These are phyloP conservation scores for Magnolia officinalis DNA, from an alignment of 164 flowering plant genomes.

Conservation along the genomic window DNA sequence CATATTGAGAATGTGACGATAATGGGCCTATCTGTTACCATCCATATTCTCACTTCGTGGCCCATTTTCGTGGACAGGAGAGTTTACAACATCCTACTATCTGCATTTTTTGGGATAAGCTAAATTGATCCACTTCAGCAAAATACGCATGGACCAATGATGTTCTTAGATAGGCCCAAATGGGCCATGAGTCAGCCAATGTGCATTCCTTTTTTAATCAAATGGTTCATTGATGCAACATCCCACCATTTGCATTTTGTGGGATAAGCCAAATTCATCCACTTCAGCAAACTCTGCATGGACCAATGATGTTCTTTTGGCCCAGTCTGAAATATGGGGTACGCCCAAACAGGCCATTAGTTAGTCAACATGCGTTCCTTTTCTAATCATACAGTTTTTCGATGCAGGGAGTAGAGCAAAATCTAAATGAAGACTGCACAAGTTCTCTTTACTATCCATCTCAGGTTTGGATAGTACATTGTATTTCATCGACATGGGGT, in stretches of 20 bases:
- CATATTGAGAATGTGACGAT: too few relatives aligned
- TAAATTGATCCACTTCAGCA: too few relatives aligned
- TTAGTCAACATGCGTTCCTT: not conserved
- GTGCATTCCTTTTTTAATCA: too few relatives aligned
- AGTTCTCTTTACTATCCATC: constrained; percentile 34
- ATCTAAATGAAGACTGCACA: constrained; percentile 62
- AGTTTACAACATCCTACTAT: too few relatives aligned
- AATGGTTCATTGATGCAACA: too few relatives aligned
- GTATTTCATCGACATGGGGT: not conserved
- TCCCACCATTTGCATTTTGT: not conserved
- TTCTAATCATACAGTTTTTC: not conserved
- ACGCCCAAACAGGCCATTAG: not conserved
- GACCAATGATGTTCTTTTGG: not conserved
- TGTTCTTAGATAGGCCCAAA: too few relatives aligned
- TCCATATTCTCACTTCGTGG: too few relatives aligned
- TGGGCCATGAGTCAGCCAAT: too few relatives aligned
- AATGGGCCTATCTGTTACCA: too few relatives aligned
- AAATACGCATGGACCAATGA: too few relatives aligned
- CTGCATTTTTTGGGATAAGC: too few relatives aligned
- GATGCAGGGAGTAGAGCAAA: constrained; percentile 54
- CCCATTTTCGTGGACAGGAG: too few relatives aligned
- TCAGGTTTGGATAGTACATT: constrained; percentile 37
- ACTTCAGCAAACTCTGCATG: not conserved
- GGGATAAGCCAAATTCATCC: not conserved
- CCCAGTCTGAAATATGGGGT: not conserved